These are phyloP conservation scores for Manihot esculenta DNA, from an alignment of 441 rosid species.

Conservation along the genomic window DNA sequence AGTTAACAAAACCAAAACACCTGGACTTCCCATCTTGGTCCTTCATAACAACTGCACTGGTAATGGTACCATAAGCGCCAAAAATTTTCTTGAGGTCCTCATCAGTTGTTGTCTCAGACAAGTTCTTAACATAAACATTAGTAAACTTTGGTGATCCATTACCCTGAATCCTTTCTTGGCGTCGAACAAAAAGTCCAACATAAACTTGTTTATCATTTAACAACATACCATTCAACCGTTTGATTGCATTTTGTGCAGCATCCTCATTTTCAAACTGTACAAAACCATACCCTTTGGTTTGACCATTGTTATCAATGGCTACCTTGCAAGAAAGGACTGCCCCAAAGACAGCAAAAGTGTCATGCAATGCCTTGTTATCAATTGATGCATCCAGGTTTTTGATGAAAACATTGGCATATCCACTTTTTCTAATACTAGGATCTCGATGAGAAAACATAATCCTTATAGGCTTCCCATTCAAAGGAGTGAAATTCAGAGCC, in stretches of 20 bases:
- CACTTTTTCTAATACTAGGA: conserved; percentile 65
- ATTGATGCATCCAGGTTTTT: conserved; percentile 62
- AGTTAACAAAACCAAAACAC: conserved; percentile 82
- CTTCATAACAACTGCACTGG: conserved; percentile 63
- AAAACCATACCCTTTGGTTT: conserved; percentile 66
- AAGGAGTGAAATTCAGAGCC: conserved; percentile 52
- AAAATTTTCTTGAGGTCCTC: conserved; percentile 64
- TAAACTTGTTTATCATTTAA: conserved; percentile 68
- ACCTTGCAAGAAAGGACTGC: conserved; percentile 72
- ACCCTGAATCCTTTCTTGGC: conserved; percentile 45
- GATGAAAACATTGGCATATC: conserved; percentile 72
- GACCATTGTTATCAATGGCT: conserved; percentile 47
- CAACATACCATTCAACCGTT: conserved; percentile 63
- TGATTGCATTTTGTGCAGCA: conserved; percentile 54
- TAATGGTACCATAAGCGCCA: conserved; percentile 51
- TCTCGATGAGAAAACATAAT: conserved; percentile 79
- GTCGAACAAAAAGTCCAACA: conserved; percentile 60
- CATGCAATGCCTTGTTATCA: conserved; percentile 61
- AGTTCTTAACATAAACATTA: conserved; percentile 72
- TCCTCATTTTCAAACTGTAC: conserved; percentile 71
- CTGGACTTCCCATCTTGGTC: conserved; percentile 62
- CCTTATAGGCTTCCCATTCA: conserved; percentile 66
- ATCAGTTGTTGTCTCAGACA: conserved; percentile 52
- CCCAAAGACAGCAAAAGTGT: conserved; percentile 62
- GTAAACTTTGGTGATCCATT: conserved; percentile 47